Evolutionary conservation across 78 protist species (phyloP), one percentile per base, ranked within the genome.

Genomic region (Pelomyxa schiedti): DNA sequence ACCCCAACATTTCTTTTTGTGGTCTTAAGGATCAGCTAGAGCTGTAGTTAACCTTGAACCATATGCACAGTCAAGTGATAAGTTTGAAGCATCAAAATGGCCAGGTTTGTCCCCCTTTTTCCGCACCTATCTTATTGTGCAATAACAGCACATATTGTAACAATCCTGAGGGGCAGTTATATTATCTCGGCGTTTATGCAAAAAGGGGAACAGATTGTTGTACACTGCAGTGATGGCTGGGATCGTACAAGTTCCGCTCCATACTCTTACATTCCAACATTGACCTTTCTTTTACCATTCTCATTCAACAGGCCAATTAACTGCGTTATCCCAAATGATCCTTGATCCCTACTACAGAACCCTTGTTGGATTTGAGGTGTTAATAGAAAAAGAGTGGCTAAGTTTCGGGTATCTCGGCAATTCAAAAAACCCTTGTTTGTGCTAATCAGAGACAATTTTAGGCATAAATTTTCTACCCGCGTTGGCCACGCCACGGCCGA

Each of bases 141-240:
- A 47, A 16, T 16, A 24, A 16, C 58, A 47, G 58, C 16, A 28
- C 82, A 82, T 37, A 30, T 82, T 3, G 58, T 79, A 35, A 41
- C 71, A 3, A 41, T 82, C 0, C n/a, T 82, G 2, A 35, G 69
- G 4, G 87, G 87, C 38, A 78, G 66, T 1, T 40, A 76, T 1
- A 66, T 79, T 30, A 68, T 77, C 6, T 72, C 42, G 0, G 72
- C 47, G n/a, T 24, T 75, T 0, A 76, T 76, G 29, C 40, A 76
- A 22, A 16, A 28, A 1, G 79, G 79, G 1, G 63, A 71, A 30
- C 79, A 83, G 30, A 84, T 84, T 16, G 69, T 84, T 24, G 79
- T 95, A 4, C 99, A 96, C 77, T 95, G 99, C 79, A 58, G 89
- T 8, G 98, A 96, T 72, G 99, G 99, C 2, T 96, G 98, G 98